Evolutionary conservation across 148 eudicot species (phyloP).

Genomic region (Fagopyrum homotropicum): DNA sequence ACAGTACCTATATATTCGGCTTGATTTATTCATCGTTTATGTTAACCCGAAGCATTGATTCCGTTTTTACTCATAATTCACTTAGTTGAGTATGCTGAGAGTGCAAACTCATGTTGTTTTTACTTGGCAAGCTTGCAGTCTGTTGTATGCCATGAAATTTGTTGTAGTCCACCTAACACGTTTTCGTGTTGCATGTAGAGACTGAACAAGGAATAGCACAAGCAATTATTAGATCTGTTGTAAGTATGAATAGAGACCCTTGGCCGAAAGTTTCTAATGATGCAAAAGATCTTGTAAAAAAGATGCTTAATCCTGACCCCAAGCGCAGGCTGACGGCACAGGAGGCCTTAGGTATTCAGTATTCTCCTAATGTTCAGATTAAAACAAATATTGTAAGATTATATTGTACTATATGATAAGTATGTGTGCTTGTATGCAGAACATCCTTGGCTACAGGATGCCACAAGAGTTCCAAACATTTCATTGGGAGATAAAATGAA

Average conservation of each 20-base stretch:
- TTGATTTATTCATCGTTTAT: too few species aligned
- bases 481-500: conserved; percentile 30
- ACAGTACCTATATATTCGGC: too few species aligned
- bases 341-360: conserved; percentile 48
- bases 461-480: conserved; percentile 71
- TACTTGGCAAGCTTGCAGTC: too few species aligned
- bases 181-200: conserved; percentile 26
- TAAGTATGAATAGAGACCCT: conserved; percentile 72
- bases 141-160: not conserved
- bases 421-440: conserved; percentile 27
- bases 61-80: too few species aligned
- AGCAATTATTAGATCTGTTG: conserved; percentile 68
- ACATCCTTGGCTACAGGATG: conserved; percentile 72
- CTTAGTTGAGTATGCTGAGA: too few species aligned
- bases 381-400: not conserved
- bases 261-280: conserved; percentile 74
- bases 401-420: not conserved
- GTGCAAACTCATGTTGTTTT: too few species aligned
- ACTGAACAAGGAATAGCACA: conserved; percentile 87
- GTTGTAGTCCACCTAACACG: too few species aligned
- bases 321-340: conserved; percentile 56
- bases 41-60: too few species aligned
- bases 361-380: conserved; percentile 9
- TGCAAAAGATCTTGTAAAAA: conserved; percentile 71
- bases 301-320: conserved; percentile 78